These are phyloP conservation scores for Insectozyma bohioensis DNA, from an alignment of 1,139 yeast species.

Conservation along the genomic window DNA sequence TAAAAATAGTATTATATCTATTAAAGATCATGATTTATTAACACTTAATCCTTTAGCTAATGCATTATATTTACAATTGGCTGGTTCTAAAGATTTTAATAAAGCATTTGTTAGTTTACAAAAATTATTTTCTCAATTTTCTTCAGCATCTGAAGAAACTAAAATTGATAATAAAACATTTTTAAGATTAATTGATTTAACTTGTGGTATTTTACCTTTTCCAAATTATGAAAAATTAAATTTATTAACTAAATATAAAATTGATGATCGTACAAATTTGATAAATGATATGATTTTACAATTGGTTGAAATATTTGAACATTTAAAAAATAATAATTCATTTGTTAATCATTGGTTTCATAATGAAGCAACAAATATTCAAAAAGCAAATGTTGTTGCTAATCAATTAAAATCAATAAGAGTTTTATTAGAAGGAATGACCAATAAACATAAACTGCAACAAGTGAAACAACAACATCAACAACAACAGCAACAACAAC, in stretches of 20 bases:
- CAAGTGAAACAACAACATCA: conserved; percentile 4
- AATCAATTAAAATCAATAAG: conserved; percentile 60
- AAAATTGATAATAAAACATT: conserved; percentile 29
- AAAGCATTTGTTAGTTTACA: conserved; percentile 42
- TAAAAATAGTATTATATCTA: conserved; percentile 2
- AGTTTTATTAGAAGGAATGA: conserved; percentile 53
- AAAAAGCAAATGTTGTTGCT: conserved; percentile 58
- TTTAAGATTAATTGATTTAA: conserved; percentile 50
- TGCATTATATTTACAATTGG: conserved; percentile 54
- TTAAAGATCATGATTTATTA: conserved; percentile 33
- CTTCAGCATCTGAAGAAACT: conserved; percentile 23
- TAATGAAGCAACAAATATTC: conserved; percentile 51
- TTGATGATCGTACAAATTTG: conserved; percentile 32
- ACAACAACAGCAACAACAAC: background rate
- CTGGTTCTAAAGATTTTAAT: conserved; percentile 45
- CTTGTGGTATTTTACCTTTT: conserved; percentile 61
- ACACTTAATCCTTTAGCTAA: conserved; percentile 63
- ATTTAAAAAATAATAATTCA: conserved; percentile 31
- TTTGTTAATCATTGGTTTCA: conserved; percentile 49
- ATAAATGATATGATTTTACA: conserved; percentile 33
- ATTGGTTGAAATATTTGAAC: conserved; percentile 36
- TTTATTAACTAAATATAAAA: conserved; percentile 36
- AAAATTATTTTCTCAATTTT: conserved; percentile 27
- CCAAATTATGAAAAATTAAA: conserved; percentile 46
- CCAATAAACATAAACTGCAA: conserved; percentile 19